A percentile compares a stretch with the other conserved stretches of the same genome.
These are phyloP conservation scores for Sarocladium brachiariae DNA, from an alignment of 2,329 filamentous ascomycete genomes.

Conservation along the genomic window DNA sequence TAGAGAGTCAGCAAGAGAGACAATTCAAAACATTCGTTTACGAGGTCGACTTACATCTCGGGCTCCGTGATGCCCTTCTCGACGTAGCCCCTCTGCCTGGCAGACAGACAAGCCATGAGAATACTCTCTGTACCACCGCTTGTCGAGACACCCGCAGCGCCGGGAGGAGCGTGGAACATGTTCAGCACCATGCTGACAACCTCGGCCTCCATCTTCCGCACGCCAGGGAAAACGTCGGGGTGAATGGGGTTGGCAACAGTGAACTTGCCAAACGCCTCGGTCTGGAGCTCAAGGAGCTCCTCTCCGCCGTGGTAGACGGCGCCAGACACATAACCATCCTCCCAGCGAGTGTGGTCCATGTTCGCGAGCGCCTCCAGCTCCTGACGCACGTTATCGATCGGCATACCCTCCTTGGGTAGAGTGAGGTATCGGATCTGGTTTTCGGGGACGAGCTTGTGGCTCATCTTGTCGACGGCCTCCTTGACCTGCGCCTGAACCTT, in stretches of 20 bases:
- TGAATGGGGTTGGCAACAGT: constrained; percentile 95
- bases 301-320: constrained; percentile 94
- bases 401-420: constrained; percentile 79
- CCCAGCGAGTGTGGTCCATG: constrained; percentile 95
- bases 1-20: background rate
- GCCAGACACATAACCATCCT: constrained; percentile 89
- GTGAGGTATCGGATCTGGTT: constrained; percentile 66
- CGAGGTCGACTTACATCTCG: constrained; percentile 66
- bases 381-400: constrained; percentile 66
- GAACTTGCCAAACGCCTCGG: constrained; percentile 89
- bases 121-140: constrained; percentile 95
- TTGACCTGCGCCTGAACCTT: constrained; percentile 80
- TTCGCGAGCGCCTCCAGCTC: constrained; percentile 73
- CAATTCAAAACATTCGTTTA: background rate
- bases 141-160: constrained; percentile 80
- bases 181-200: constrained; percentile 90
- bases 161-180: constrained; percentile 84
- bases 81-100: constrained; percentile 77
- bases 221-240: constrained; percentile 94
- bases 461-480: constrained; percentile 72
- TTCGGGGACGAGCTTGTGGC: constrained; percentile 73
- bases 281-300: constrained; percentile 74
- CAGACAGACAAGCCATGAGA: constrained; percentile 86
- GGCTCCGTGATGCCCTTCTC: constrained; percentile 88
- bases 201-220: constrained; percentile 99